Base-by-base conservation (phyloP, 2,329 filamentous ascomycete genomes). In the Neodidymelliopsis sp. region DNA sequence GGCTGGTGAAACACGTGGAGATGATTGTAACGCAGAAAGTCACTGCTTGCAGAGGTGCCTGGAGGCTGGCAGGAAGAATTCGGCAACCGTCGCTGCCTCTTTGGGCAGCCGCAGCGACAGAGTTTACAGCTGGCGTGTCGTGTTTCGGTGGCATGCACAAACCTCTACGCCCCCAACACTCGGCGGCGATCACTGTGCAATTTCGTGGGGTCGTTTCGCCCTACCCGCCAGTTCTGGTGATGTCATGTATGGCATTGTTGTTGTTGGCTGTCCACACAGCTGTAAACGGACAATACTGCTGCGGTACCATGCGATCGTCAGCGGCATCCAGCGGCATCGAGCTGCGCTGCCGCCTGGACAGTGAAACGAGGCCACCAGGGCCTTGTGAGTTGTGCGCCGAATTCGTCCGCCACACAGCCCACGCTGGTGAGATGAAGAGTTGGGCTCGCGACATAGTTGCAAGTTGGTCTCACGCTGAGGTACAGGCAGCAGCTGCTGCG, bases 1-100 rank as follows among this genome's bases (percentile, higher is more conserved):
- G 30, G 37, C 15, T 50, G 41, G 44, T 56, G 56, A 60, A 60
- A 58, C 58, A 49, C 44, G 29, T 47, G 47, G 27, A 43, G 33
- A 50, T 50, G 13, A 33, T 25, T 31, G 40, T 40, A 18, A 50
- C 47, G 22, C 43, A 38, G 37, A 27, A 38, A 25, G 38, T 29
- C 16, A 23, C 39, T 35, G 36, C 24, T 19, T 13, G 28, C 13
- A 19, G 37, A 15, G 13, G 11, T 23, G 29, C 24, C 31, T 30
- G 18, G 20, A 47, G 29, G 15, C 12, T 25, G 31, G 25, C 10
- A 37, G 22, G 11, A 11, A 35, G 8, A 7, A 15, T 28, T 22
- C 24, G 29, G 9, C 33, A 31, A 31, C 35, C 19, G 29, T 35
- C 13, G 29, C 34, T 35, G 27, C 28, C 15, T 9, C 3, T 43